Base-by-base conservation (phyloP, 2,329 filamentous ascomycete species). In the Escovopsis sp. region DNA sequence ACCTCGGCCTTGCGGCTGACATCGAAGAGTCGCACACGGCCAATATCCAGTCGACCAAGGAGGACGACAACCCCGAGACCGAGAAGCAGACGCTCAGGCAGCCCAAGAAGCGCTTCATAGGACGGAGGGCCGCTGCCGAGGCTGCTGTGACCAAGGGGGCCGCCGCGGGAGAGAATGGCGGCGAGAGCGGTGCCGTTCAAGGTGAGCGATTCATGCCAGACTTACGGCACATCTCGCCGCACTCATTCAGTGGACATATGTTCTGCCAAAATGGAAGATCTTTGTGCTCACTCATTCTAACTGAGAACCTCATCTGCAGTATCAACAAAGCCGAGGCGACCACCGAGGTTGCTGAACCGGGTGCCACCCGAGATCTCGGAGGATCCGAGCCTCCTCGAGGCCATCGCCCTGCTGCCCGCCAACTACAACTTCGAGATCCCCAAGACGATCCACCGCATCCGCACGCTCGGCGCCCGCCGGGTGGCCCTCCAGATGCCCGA, bases 351-450 rank as follows among this genome's bases (percentile, higher is more conserved):
- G n/a, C 60, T 96, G 41, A 96, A 94, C 54, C 83, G 90, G 52
- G 82, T 98, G 1, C 88, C 90, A 3, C 68, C 77, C 13, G 80
- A 88, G 43, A 94, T 98, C 43, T 66, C 90, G 15, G 70, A 93
- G 43, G 80, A 98, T 50, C 66, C 76, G 33, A 82, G 80, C 33
- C 81, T 98, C 50, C 88, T 88, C 55, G 79, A 77, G 31, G 90
- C 90, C 4, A 86, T 96, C 39, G 68, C 76, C 5, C 70, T 98
- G 23, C 73, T 98, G 3, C 90, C 90, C 1, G 65, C 74, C n/a
- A 98, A 98, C 64, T 98, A 98, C 68, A 88, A 83, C 48, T 98
- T 98, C 55, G 90, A 98, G 62, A 86, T 98, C 37, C 90, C 85
- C 54, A 98, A 98, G 63, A 98, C 90, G 8, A 92, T 98, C 49